Evolutionary conservation across 345 rosid genomes (phyloP), one percentile per base, ranked within the genome.

Genomic region (Leavenworthia alabamica): DNA sequence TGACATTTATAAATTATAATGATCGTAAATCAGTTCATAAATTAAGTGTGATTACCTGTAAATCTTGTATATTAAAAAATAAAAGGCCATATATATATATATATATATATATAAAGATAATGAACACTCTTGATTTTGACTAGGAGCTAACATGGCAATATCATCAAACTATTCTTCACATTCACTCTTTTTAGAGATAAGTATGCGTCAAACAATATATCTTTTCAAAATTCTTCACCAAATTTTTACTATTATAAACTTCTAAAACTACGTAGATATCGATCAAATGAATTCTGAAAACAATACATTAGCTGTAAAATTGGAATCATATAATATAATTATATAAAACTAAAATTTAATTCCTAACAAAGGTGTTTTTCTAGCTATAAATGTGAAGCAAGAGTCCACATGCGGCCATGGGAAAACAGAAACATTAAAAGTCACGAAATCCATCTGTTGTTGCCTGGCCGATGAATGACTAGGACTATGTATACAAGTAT

Each of bases 41-140:
- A n/a, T n/a, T n/a, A n/a, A n/a, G n/a, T n/a, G n/a, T n/a, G n/a
- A n/a, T n/a, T n/a, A n/a, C n/a, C n/a, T n/a, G n/a, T n/a, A n/a
- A n/a, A n/a, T n/a, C n/a, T n/a, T n/a, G n/a, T n/a, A n/a, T n/a
- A n/a, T n/a, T n/a, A n/a, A n/a, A n/a, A n/a, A n/a, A n/a, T n/a
- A n/a, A n/a, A n/a, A n/a, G n/a, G n/a, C n/a, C n/a, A n/a, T n/a
- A n/a, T n/a, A n/a, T n/a, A n/a, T n/a, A n/a, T n/a, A n/a, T n/a
- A n/a, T n/a, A n/a, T n/a, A n/a, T n/a, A n/a, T n/a, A n/a, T 24
- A 54, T 4, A 56, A 23, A 57, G 62, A 58, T 52, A 68, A 65
- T 48, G 71, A 55, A 8, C 71, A 55, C 73, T 73, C 80, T 72
- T 80, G 96, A 86, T 77, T 50, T 62, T 73, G 90, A 86, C 90